Evolutionary conservation across 2,329 filamentous ascomycete genomes (phyloP).

Genomic region (Tolypocladium ovalisporum): DNA sequence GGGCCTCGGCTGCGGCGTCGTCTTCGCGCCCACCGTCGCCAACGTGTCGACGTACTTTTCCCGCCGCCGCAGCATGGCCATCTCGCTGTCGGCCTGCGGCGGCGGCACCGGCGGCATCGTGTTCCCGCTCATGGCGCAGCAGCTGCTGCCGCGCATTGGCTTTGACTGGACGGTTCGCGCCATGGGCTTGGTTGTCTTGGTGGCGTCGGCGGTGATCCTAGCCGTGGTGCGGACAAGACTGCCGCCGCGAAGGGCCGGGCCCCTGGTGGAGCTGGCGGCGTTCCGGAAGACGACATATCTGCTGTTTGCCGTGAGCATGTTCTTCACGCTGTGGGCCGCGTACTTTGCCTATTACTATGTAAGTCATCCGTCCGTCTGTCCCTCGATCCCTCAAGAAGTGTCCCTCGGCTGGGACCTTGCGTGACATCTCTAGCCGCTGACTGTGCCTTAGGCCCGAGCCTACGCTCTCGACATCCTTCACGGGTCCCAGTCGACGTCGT

Average conservation of each 20-base stretch:
- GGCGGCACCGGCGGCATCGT: conserved; percentile 52
- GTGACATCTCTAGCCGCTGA: background rate
- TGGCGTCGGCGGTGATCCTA: conserved; percentile 25
- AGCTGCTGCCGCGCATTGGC: conserved; percentile 47
- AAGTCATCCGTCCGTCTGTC: conserved; percentile 5
- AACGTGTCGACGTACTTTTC: conserved; percentile 50
- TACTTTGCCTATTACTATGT: conserved; percentile 40
- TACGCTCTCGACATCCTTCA: conserved; percentile 29
- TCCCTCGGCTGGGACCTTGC: background rate
- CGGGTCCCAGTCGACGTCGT: conserved; percentile 37
- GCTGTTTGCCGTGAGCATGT: conserved; percentile 21
- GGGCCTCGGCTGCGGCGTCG: conserved; percentile 42
- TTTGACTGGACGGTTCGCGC: conserved; percentile 56
- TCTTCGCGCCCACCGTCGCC: conserved; percentile 43
- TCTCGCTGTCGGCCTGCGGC: conserved; percentile 49
- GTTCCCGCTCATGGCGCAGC: conserved; percentile 46
- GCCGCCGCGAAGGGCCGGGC: conserved; percentile 35
- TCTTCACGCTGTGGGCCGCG: conserved; percentile 34
- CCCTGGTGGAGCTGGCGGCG: conserved; percentile 37
- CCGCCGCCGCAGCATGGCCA: conserved; percentile 45
- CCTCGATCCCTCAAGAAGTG: no score
- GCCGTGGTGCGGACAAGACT: conserved; percentile 35
- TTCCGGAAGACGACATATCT: conserved; percentile 37
- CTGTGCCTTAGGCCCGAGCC: conserved; percentile 20
- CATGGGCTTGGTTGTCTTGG: conserved; percentile 48